Percentiles rank a stretch among this genome's conserved stretches.
Evolutionary conservation across 257 asterid species (phyloP).

Genomic region (Osmanthus fragrans): DNA sequence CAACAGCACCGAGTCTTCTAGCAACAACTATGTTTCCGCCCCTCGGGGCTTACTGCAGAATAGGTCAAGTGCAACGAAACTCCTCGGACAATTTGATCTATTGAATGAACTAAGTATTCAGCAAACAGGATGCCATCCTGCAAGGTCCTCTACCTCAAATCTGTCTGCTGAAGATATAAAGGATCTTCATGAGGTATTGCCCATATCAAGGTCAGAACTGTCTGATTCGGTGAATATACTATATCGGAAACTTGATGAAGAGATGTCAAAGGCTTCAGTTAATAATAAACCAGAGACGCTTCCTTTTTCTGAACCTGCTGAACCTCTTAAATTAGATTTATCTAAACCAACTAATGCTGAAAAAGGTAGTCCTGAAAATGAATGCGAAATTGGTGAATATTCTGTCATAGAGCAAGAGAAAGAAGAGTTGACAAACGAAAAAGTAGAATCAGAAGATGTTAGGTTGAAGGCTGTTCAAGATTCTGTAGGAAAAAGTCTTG

Average conservation of each 20-base stretch:
- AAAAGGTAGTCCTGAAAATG: conserved; percentile 39
- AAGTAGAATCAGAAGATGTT: conserved; percentile 25
- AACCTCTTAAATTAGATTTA: conserved; percentile 32
- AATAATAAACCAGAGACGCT: conserved; percentile 33
- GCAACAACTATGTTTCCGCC: conserved; percentile 36
- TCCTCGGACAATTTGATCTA: conserved; percentile 32
- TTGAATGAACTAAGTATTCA: conserved; percentile 37
- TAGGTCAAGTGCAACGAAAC: conserved; percentile 33
- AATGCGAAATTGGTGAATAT: conserved; percentile 44
- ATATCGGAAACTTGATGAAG: conserved; percentile 71
- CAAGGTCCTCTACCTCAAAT: conserved; percentile 39
- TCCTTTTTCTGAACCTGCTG: conserved; percentile 5
- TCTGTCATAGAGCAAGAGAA: conserved; percentile 37
- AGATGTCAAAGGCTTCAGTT: conserved; percentile 32
- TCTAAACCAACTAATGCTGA: conserved; percentile 32
- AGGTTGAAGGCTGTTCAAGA: conserved; percentile 13
- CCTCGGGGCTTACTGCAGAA: conserved; percentile 32
- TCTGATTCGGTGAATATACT: conserved; percentile 67
- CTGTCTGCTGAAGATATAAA: conserved; percentile 57
- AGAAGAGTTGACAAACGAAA: conserved; percentile 31
- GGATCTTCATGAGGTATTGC: conserved; percentile 86
- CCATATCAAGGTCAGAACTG: conserved; percentile 47
- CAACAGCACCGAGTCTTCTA: conserved; percentile 27
- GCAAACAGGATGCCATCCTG: conserved; percentile 67
- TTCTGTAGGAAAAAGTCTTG: conserved; percentile 10